Evolutionary conservation across 2,329 filamentous ascomycete genomes (phyloP), one percentile per base, ranked within the genome.

Genomic region (Calonectria naviculata): DNA sequence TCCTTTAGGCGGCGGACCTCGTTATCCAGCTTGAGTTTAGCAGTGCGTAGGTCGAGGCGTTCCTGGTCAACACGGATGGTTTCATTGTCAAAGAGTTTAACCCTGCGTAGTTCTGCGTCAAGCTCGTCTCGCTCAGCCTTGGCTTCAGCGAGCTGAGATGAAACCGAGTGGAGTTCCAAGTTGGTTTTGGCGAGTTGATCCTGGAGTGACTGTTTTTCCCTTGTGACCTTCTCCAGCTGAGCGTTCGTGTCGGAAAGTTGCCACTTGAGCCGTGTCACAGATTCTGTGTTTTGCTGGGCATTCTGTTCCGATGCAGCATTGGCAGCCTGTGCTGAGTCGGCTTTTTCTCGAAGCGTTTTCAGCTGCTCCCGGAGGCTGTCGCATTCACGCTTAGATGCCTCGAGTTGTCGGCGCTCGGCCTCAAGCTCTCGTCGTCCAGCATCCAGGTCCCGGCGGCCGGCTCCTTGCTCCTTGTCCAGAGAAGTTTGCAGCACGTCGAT

Each of bases 101-200:
- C 80, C 28, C 87, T 86, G 52, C 87, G 86, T 24, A 94, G 83
- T 76, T 93, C 90, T 36, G 83, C 87, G 67, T 92, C 89, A 24
- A 94, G 82, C 77, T 93, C 91, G 76, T 94, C 91, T 13, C 92
- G 89, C 75, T 94, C 92, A 2, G 90, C 89, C 79, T 91, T 88
- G 10, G 87, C 82, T 73, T 92, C 90, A 15, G 88, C 86, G 15
- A 91, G 83, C 1, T 88, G 87, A n/a, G 85, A 83, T 60, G 88
- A 88, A 26, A 92, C 82, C 38, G 89, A 86, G 73, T 89, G 87
- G 19, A 94, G 82, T 74, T 94, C 92, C 8, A 88, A 81, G 67
- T 89, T 90, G 62, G 90, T 83, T 71, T 85, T 89, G 5, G 88
- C 85, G 17, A 94, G 84, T 75, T 93, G 88, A 70, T 92, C 91